Evolutionary conservation across 495 filamentous ascomycete species (phyloP).

Genomic region (Bryoglossum gracile): DNA sequence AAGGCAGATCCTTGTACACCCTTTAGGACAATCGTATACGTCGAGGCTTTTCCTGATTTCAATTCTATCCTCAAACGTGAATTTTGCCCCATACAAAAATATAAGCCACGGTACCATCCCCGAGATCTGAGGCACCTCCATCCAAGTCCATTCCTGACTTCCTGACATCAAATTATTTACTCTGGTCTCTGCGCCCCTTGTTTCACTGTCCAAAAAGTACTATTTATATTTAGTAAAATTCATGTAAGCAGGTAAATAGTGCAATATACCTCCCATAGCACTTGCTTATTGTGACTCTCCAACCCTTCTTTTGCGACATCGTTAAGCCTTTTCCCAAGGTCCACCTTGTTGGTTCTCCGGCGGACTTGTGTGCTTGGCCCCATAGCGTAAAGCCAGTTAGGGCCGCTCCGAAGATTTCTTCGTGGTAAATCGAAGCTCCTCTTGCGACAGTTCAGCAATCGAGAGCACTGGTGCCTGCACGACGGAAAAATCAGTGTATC

Average conservation of each 20-base stretch:
- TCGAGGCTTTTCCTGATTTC: no score
- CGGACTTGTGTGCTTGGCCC: not conserved
- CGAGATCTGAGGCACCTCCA: not conserved
- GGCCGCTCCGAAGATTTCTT: not conserved
- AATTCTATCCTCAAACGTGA: not conserved
- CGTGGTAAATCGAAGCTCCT: no score
- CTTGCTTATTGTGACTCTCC: not conserved
- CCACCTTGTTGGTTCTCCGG: not conserved
- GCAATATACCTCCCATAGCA: not conserved
- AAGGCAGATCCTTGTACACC: not conserved
- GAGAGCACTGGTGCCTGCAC: no score
- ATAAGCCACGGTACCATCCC: not conserved
- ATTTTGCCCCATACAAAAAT: not conserved
- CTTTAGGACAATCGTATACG: not conserved
- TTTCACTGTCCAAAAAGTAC: not conserved
- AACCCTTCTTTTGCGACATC: not conserved
- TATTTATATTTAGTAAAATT: not conserved
- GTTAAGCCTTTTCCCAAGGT: not conserved
- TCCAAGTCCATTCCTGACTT: not conserved
- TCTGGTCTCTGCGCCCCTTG: not conserved
- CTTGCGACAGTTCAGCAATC: no score
- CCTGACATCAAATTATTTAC: not conserved
- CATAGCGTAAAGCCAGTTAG: not conserved
- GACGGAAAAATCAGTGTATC: not conserved
- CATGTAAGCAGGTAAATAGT: not conserved